phyloP scores from a whole-genome alignment of 1,284 basidiomycete genomes.

The Porphyrellus sp. region DNA sequence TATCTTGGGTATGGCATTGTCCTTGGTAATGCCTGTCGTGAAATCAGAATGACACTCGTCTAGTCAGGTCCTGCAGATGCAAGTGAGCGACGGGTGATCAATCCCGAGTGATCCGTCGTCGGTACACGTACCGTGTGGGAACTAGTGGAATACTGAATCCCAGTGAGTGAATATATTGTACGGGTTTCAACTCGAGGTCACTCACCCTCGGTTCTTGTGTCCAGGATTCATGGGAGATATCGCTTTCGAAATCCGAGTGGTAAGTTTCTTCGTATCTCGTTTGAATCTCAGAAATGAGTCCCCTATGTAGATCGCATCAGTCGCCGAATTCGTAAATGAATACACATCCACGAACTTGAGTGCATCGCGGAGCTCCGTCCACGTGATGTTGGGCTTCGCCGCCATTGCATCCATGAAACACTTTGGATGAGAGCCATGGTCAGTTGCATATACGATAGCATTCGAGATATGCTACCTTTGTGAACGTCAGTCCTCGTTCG shows the following conservation, averaged over 20 bases:
- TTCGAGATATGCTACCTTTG: conserved; percentile 19
- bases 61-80: conserved; percentile 14
- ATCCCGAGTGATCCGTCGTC: neutral
- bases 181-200: neutral
- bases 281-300: conserved; percentile 17
- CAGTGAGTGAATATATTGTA: neutral
- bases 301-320: conserved; percentile 7
- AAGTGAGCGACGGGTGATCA: neutral
- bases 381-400: conserved; percentile 20
- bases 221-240: conserved; percentile 3
- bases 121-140: conserved; percentile 13
- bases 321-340: neutral
- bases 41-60: conserved; percentile 11
- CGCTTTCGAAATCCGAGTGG: neutral
- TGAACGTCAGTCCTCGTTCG: conserved; percentile 23
- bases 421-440: conserved; percentile 7
- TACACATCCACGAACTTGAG: conserved; percentile 17
- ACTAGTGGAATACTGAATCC: conserved; percentile 12
- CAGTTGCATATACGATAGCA: neutral
- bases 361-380: conserved; percentile 20
- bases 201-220: conserved; percentile 27
- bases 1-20: conserved; percentile 4
- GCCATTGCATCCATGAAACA: conserved; percentile 25
- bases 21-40: neutral
- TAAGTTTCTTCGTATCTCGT: conserved; percentile 12